A percentile compares a stretch with the other conserved stretches of the same genome.
Conservation (phyloP, 2,329 filamentous ascomycete species). For the Paracorniculantispora psalliotae region DNA sequence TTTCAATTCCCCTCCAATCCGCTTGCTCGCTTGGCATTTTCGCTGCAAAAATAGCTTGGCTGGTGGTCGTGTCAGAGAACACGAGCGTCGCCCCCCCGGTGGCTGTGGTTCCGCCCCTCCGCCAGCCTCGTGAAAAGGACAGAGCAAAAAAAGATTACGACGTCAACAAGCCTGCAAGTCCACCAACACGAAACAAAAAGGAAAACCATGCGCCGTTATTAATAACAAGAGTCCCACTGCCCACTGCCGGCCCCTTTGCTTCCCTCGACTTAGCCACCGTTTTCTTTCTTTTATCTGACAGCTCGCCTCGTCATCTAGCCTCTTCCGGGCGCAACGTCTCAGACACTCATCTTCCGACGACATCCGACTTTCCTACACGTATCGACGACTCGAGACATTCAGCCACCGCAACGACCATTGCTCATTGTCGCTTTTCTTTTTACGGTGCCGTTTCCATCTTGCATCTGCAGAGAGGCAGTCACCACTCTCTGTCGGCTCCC, state of each 20-base stretch:
- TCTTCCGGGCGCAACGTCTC: not conserved
- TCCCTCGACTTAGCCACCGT: not conserved
- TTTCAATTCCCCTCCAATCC: not conserved
- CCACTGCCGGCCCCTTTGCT: not conserved
- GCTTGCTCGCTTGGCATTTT: not conserved
- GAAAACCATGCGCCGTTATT: not conserved
- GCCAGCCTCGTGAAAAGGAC: not conserved
- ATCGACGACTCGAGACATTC: not conserved
- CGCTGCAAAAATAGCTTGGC: not conserved
- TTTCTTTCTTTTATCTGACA: not conserved
- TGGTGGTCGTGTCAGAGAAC: not conserved
- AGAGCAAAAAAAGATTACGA: not conserved
- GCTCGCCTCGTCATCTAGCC: not conserved
- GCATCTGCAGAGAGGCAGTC: too few species aligned
- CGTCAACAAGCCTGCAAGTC: not conserved
- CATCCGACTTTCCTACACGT: not conserved
- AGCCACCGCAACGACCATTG: not conserved
- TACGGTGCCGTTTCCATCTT: not conserved
- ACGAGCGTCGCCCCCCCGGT: not conserved
- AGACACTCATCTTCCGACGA: not conserved
- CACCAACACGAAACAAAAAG: not conserved
- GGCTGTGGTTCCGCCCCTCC: not conserved
- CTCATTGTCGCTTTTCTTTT: not conserved
- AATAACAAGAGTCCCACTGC: conserved; percentile 8
- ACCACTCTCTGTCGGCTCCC: too few species aligned